Conservation (phyloP, 179 eudicot species). For the Beta corolliflora region DNA sequence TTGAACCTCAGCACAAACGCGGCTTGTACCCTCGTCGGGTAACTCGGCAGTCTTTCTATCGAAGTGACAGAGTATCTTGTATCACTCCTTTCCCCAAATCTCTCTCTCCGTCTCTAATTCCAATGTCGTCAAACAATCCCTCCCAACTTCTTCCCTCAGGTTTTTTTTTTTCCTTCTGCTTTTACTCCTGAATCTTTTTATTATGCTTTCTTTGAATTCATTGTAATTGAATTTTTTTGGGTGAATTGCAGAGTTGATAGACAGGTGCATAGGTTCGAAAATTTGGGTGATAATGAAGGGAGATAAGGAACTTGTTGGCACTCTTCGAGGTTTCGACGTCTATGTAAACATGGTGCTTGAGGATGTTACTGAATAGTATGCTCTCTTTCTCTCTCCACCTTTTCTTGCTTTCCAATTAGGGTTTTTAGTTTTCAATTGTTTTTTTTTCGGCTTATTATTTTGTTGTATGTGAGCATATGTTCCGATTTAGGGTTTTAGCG, state of each 20-base stretch:
- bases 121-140: conserved; percentile 62
- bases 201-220: not conserved
- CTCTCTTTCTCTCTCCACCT: too few species aligned
- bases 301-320: too few species aligned
- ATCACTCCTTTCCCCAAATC: not conserved
- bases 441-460: too few species aligned
- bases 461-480: too few species aligned
- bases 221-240: not conserved
- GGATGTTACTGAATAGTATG: too few species aligned
- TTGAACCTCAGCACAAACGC: too few species aligned
- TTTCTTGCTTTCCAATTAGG: too few species aligned
- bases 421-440: too few species aligned
- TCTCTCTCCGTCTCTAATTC: not conserved
- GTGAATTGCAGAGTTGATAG: conserved; percentile 72
- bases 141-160: conserved; percentile 86
- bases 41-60: not conserved
- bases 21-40: too few species aligned
- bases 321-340: too few species aligned
- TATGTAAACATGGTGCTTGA: too few species aligned
- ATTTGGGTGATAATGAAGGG: conserved; percentile 77
- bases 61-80: not conserved
- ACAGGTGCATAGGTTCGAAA: conserved; percentile 93
- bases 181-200: not conserved
- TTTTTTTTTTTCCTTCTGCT: conserved; percentile 1
- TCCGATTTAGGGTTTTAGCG: too few species aligned